Evolutionary conservation across 805 yeast species (phyloP).

Genomic region (Ogataea trehaloabstinens): DNA sequence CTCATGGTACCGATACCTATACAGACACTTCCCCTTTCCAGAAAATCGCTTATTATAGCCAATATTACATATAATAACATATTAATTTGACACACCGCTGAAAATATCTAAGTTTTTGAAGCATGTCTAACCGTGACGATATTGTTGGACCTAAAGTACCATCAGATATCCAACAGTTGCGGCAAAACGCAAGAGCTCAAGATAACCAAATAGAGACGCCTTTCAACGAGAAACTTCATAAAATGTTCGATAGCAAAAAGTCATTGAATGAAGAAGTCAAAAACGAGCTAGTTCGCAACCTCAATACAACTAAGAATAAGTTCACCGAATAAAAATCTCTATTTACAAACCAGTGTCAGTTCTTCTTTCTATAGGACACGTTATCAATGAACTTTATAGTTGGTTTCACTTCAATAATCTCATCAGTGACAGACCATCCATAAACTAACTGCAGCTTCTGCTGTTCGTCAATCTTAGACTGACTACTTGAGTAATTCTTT

Average conservation of each 20-base stretch:
- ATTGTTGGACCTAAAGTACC: constrained; percentile 32
- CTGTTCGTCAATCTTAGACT: no score
- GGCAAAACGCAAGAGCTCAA: constrained; percentile 15
- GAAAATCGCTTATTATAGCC: no score
- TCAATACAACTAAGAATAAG: constrained; percentile 8
- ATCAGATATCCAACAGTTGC: constrained; percentile 13
- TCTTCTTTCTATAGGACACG: not conserved
- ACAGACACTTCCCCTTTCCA: no score
- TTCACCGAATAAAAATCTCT: constrained; percentile 11
- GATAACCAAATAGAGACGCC: not conserved
- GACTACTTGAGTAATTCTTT: no score
- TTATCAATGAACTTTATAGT: constrained; percentile 17
- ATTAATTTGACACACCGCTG: no score
- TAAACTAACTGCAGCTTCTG: not conserved
- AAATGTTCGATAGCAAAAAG: constrained; percentile 22
- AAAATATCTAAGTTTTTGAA: no score
- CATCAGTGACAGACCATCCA: constrained; percentile 25
- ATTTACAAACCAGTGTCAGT: not conserved
- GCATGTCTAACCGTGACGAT: no score
- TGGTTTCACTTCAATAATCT: constrained; percentile 19
- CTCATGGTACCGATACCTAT: no score
- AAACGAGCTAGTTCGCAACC: constrained; percentile 22
- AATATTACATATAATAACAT: no score
- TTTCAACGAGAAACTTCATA: constrained; percentile 8
- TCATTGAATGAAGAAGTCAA: constrained; percentile 26